phyloP scores from a whole-genome alignment of 2,329 filamentous ascomycete species.

The Neonectria magnoliae region DNA sequence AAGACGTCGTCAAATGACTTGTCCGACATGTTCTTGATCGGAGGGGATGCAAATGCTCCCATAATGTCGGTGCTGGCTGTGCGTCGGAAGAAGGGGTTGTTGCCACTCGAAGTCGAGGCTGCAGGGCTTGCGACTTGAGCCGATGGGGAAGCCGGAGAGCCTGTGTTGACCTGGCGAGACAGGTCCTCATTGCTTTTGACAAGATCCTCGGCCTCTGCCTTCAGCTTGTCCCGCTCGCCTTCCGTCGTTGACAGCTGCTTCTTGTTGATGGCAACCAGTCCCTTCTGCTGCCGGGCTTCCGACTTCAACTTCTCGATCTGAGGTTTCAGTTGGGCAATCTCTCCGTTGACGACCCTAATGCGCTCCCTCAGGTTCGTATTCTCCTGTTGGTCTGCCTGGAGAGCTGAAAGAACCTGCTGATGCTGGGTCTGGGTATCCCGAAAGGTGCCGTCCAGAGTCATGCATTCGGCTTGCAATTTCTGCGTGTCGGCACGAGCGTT shows the following conservation, averaged over 20 bases:
- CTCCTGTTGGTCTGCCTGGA: constrained; percentile 90
- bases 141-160: constrained; percentile 58
- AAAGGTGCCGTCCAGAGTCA: constrained; percentile 81
- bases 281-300: constrained; percentile 94
- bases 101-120: constrained; percentile 75
- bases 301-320: constrained; percentile 93
- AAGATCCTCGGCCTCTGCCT: constrained; percentile 78
- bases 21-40: constrained; percentile 63
- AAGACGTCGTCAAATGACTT: constrained; percentile 89
- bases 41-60: constrained; percentile 61
- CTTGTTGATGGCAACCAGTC: constrained; percentile 96
- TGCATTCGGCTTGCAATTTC: constrained; percentile 85
- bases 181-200: constrained; percentile 70
- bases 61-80: constrained; percentile 70
- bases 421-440: constrained; percentile 87
- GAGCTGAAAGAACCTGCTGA: constrained; percentile 74
- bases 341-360: constrained; percentile 83
- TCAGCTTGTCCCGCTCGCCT: constrained; percentile 86
- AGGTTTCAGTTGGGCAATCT: constrained; percentile 85
- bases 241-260: constrained; percentile 95
- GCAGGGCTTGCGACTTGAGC: constrained; percentile 74
- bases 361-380: constrained; percentile 87
- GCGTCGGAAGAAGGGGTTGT: constrained; percentile 93
- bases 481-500: constrained; percentile 81
- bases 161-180: constrained; percentile 61